Percentiles rank a stretch among this genome's conserved stretches.
Evolutionary conservation across 371 early-diverging fungal species (phyloP).

Genomic region (Rhizopus sp.): DNA sequence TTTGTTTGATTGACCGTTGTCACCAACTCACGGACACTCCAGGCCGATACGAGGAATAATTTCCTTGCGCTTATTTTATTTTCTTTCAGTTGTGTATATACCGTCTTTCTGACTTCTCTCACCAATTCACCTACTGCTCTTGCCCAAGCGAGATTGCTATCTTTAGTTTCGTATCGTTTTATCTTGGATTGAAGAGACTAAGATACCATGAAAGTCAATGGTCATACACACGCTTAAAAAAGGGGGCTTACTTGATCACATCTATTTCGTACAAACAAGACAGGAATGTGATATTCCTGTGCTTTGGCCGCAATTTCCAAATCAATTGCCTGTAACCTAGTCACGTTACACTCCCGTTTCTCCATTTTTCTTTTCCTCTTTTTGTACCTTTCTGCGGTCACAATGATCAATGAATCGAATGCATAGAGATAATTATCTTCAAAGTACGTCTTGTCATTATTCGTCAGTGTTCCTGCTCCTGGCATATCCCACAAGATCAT

Average conservation of each 20-base stretch:
- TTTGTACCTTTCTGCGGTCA: conserved; percentile 46
- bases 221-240: background rate
- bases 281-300: conserved; percentile 38
- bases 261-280: conserved; percentile 46
- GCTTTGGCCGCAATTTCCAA: conserved; percentile 40
- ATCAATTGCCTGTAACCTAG: conserved; percentile 40
- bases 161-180: conserved; percentile 19
- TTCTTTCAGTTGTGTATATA: conserved; percentile 36
- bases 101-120: conserved; percentile 38
- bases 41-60: conserved; percentile 45
- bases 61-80: conserved; percentile 32
- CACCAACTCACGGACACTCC: conserved; percentile 44
- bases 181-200: conserved; percentile 45
- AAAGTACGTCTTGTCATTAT: conserved; percentile 40
- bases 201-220: background rate
- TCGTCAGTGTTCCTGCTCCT: conserved; percentile 38
- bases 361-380: background rate
- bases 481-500: conserved; percentile 56
- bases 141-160: conserved; percentile 27
- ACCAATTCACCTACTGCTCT: conserved; percentile 43
- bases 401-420: conserved; percentile 52
- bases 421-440: conserved; percentile 47
- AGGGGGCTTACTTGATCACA: conserved; percentile 38
- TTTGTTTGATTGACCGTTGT: conserved; percentile 13
- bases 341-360: background rate